These are phyloP conservation scores for Fusarium sororula DNA, from an alignment of 2,329 filamentous ascomycete species.

Conservation along the genomic window DNA sequence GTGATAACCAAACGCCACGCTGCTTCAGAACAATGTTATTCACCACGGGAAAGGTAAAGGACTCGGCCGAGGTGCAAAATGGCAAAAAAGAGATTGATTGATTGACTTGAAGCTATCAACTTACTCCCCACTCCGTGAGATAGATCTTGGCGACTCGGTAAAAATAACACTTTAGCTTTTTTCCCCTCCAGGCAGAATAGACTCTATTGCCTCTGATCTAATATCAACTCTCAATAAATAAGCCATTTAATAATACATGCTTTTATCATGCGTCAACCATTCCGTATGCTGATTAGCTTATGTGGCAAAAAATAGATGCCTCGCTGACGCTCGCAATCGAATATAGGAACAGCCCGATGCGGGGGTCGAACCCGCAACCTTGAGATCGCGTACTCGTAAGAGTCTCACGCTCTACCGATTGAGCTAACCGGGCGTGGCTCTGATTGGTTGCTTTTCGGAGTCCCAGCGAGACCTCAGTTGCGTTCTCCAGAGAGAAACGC, in stretches of 20 bases:
- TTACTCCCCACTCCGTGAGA: too few species aligned
- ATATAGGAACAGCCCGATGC: slow-evolving; percentile 50
- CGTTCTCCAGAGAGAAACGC: accelerated
- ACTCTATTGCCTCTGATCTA: too few species aligned
- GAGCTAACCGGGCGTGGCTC: slow-evolving; percentile 49
- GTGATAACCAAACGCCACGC: accelerated
- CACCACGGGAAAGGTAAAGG: too few species aligned
- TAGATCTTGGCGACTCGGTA: too few species aligned
- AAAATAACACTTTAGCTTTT: too few species aligned
- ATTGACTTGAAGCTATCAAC: too few species aligned
- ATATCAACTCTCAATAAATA: too few species aligned
- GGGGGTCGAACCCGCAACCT: slow-evolving; percentile 66
- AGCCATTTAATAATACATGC: too few species aligned
- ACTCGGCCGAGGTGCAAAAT: not conserved
- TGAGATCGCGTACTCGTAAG: slow-evolving; percentile 61
- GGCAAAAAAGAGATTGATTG: not conserved
- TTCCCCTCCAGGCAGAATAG: too few species aligned
- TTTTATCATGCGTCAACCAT: too few species aligned
- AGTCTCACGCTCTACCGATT: slow-evolving; percentile 73
- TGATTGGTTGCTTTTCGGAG: not conserved
- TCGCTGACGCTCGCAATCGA: not conserved
- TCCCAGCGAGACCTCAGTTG: not conserved
- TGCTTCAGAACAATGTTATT: too few species aligned
- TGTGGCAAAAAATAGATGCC: not conserved
- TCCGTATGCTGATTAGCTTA: too few species aligned